Percentiles rank a stretch among this genome's conserved stretches.
These are phyloP conservation scores for Xylaria multiplex DNA, from an alignment of 2,329 filamentous ascomycete genomes.

Conservation along the genomic window DNA sequence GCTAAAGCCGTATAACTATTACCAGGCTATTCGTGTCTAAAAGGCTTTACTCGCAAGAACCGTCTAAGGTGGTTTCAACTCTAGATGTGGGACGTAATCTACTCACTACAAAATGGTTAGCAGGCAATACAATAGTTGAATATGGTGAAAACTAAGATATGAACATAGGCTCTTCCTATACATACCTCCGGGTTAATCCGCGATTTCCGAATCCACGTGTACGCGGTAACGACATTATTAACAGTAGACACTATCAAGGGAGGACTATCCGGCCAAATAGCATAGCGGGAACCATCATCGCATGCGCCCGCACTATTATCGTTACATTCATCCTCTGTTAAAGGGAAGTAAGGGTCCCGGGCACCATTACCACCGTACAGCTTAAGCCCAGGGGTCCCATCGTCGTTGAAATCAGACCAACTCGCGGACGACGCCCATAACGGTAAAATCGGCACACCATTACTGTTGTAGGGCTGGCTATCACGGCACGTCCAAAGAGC, in stretches of 20 bases:
- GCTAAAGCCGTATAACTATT: conserved; percentile 17
- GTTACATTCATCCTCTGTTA: conserved; percentile 22
- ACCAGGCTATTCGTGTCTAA: conserved; percentile 9
- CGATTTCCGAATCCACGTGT: conserved; percentile 43
- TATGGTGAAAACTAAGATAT: neutral
- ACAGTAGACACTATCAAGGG: conserved; percentile 37
- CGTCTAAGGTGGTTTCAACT: neutral
- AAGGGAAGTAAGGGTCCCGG: conserved; percentile 34
- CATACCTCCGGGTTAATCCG: conserved; percentile 37
- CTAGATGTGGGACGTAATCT: neutral
- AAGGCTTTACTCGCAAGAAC: neutral
- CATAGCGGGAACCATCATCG: conserved; percentile 38
- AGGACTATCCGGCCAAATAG: conserved; percentile 43
- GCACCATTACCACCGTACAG: conserved; percentile 33
- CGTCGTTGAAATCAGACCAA: conserved; percentile 35
- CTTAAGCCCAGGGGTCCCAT: conserved; percentile 23
- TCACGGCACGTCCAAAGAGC: conserved; percentile 40
- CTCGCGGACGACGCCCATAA: conserved; percentile 45
- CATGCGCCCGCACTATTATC: conserved; percentile 31
- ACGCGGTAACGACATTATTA: conserved; percentile 35
- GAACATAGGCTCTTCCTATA: neutral
- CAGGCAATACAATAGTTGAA: neutral
- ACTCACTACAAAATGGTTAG: conserved; percentile 32
- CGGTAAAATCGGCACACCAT: conserved; percentile 32
- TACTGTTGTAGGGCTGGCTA: conserved; percentile 38